phyloP scores from a whole-genome alignment of 345 rosid genomes.

The Boechera stricta region DNA sequence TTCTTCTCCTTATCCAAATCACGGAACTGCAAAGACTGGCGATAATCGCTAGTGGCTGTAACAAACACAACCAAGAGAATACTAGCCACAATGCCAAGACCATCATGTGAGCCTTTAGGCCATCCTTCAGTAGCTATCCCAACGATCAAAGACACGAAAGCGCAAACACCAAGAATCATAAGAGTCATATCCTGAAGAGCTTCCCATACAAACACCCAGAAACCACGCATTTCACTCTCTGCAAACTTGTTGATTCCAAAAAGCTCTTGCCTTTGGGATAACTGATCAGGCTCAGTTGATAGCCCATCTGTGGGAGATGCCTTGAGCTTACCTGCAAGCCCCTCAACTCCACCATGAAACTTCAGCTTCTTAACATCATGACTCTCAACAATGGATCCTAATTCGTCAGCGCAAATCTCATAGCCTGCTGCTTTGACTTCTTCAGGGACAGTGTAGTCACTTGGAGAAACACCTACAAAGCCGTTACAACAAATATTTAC shows the following conservation, averaged over 20 bases:
- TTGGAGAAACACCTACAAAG: conserved; percentile 66
- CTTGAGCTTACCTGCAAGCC: conserved; percentile 68
- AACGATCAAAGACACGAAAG: conserved; percentile 85
- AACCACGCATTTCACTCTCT: conserved; percentile 63
- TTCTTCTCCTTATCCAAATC: conserved; percentile 94
- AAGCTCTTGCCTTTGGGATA: conserved; percentile 66
- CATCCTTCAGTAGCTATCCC: conserved; percentile 95
- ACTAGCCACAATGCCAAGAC: conserved; percentile 90
- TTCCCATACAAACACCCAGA: conserved; percentile 93
- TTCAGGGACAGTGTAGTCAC: conserved; percentile 79
- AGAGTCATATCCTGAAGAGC: conserved; percentile 96
- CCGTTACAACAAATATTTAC: conserved; percentile 3
- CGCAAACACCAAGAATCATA: conserved; percentile 87
- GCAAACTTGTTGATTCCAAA: conserved; percentile 88
- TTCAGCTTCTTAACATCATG: conserved; percentile 79
- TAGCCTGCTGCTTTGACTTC: conserved; percentile 87
- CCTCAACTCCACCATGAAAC: conserved; percentile 75
- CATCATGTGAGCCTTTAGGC: conserved; percentile 95
- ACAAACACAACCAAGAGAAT: conserved; percentile 87
- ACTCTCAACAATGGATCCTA: conserved; percentile 85
- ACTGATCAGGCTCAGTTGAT: conserved; percentile 42
- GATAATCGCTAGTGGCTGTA: conserved; percentile 86
- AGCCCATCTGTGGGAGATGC: conserved; percentile 68
- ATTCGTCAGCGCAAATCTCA: conserved; percentile 79
- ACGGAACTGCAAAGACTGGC: conserved; percentile 83